phyloP scores from a whole-genome alignment of 345 rosid species.

The Stellera chamaejasme region DNA sequence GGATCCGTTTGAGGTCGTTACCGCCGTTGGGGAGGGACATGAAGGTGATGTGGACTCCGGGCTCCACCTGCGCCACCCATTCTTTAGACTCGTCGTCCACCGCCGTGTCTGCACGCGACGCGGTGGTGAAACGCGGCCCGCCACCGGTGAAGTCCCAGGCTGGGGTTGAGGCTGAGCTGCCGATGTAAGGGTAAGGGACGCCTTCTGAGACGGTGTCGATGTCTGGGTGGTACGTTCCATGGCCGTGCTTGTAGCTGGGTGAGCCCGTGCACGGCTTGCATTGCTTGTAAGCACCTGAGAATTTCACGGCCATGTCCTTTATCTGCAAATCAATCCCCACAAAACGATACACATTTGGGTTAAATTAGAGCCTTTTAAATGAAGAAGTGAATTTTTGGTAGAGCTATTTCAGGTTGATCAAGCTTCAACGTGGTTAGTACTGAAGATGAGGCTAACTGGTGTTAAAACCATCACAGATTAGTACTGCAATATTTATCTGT shows the following conservation, averaged over 20 bases:
- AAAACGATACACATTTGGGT: no score
- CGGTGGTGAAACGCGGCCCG: constrained; percentile 30
- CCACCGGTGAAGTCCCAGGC: constrained; percentile 82
- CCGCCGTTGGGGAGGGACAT: constrained; percentile 88
- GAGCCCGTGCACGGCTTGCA: constrained; percentile 88
- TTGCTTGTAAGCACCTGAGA: constrained; percentile 75
- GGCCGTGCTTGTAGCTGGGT: constrained; percentile 59
- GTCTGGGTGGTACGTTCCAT: constrained; percentile 46
- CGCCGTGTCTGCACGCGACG: constrained; percentile 63
- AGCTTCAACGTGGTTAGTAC: no score
- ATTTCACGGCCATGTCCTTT: constrained; percentile 83
- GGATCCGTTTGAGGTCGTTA: constrained; percentile 88
- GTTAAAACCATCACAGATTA: no score
- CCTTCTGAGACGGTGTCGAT: constrained; percentile 74
- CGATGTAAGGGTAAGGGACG: constrained; percentile 62
- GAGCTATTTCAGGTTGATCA: no score
- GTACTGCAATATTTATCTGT: no score
- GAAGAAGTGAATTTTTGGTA: no score
- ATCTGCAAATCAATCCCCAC: constrained; percentile 34
- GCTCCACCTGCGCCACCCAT: constrained; percentile 99
- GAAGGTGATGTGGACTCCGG: constrained; percentile 94
- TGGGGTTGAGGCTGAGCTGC: constrained; percentile 80
- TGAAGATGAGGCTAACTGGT: no score
- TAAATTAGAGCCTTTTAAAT: no score
- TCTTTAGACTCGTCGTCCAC: constrained; percentile 81